Evolutionary conservation across 2,329 filamentous ascomycete species (phyloP).

Genomic region (Sporothrix mexicana): DNA sequence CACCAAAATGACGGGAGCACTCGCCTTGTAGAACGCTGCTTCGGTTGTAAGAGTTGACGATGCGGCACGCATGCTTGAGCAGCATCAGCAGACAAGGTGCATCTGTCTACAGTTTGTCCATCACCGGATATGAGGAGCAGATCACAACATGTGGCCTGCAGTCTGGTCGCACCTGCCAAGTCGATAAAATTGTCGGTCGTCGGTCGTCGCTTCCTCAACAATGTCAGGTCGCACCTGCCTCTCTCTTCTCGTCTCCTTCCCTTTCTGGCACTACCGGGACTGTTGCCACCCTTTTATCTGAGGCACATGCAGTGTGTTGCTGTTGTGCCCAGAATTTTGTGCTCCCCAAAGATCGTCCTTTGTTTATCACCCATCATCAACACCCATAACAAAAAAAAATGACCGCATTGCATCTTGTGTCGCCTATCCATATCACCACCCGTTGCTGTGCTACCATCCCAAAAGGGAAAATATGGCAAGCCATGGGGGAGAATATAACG

Average conservation of each 20-base stretch:
- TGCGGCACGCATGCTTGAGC: not conserved
- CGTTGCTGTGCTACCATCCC: not conserved
- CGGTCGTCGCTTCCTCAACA: not conserved
- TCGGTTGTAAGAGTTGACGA: not conserved
- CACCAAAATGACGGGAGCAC: too few relatives aligned
- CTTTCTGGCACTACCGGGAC: not conserved
- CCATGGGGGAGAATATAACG: not conserved
- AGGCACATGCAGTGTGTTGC: not conserved
- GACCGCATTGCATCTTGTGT: not conserved
- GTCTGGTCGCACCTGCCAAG: not conserved
- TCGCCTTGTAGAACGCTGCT: too few relatives aligned
- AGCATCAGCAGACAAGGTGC: not conserved
- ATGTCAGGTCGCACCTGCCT: slow-evolving; percentile 8
- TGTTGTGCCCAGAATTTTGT: not conserved
- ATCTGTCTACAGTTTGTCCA: not conserved
- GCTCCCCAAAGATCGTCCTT: not conserved
- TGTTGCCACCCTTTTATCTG: not conserved
- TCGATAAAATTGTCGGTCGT: not conserved
- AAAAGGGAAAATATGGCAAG: not conserved
- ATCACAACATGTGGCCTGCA: not conserved
- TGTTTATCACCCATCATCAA: not conserved
- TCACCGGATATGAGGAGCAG: not conserved
- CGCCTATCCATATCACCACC: not conserved
- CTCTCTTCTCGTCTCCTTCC: slow-evolving; percentile 17
- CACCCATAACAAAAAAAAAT: too few relatives aligned